Base-by-base conservation (phyloP, 352 stramenopile genomes). In the Phytopythium boreale region DNA sequence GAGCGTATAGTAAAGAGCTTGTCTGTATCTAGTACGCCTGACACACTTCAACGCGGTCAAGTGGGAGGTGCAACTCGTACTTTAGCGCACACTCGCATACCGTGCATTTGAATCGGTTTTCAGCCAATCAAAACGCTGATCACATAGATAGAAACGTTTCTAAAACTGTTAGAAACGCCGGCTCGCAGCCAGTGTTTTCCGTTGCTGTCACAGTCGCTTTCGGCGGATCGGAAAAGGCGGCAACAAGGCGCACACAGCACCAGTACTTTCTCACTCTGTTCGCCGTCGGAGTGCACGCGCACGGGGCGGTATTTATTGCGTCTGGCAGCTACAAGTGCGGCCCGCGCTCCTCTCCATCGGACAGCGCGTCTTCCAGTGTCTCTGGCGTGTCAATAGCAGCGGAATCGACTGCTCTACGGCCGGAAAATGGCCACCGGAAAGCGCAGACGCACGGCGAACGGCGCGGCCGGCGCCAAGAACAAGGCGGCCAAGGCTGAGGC, bases 341-440 rank as follows among this genome's bases (percentile, higher is more conserved):
- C 24, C 4, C 12, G 14, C 14, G 24, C 24, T 11, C 24, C 0
- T 56, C 26, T 24, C 14, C 49, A 24, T 24, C 27, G 6, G 6
- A 22, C 6, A 37, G 26, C 49, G 49, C 27, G 26, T 14, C 5
- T 12, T 37, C 4, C 49, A 8, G 26, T 11, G 49, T 29, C 31
- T 31, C 31, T 31, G 9, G 31, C 20, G 52, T 22, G 52, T 20
- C 2, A 11, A 37, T 6, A 11, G 31, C 52, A 12, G 31, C 22
- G 6, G 37, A 43, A 53, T 34, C 41, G 22, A 6, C 50, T 22
- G 34, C 34, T 10, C 34, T 8, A 36, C 31, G 8, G 31, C 8
- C 31, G n/a, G 15, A 14, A 2, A 52, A 84, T 84, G 76, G 67
- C 74, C n/a, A 72, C 71, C 44, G 63, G 59, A 7, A 84, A 82